Evolutionary conservation across 1,139 yeast genomes (phyloP), one percentile per base, ranked within the genome.

Genomic region (Entelexis paramagnoliae): DNA sequence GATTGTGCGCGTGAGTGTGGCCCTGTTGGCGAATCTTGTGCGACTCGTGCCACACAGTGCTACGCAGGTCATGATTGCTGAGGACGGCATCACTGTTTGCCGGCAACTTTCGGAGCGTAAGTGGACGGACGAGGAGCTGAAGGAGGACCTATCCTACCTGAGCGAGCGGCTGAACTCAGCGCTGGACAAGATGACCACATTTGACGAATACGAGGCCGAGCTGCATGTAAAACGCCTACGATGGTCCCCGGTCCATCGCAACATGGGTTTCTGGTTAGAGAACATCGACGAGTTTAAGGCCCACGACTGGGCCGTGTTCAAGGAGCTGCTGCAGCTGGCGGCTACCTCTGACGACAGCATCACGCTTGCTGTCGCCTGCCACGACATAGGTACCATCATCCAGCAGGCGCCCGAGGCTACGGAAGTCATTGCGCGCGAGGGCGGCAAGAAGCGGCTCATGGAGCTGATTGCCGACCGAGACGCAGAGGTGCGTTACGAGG

Each of bases 211-310:
- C 68, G 73, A 79, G 62, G 80, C 88, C 48, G 98, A 91, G 69
- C 74, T 91, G 55, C 83, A 80, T 56, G 80, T 91, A 54, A 80
- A 82, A 62, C 75, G 79, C 57, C 76, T 91, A 63, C 77, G 79
- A 57, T 91, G 96, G 94, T 79, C 95, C 1, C 98, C 98, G 51
- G 88, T 95, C 24, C 98, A 91, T 69, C 79, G 80, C 61, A 83
- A 87, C 46, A 80, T 78, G 51, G 87, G 85, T 51, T 91, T 91
- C 66, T 91, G 98, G 96, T 74, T 80, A 57, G 93, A 87, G 59
- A 87, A 93, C 65, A 74, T 83, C 30, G 73, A 71, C 46, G 76
- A 78, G 61, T 91, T 93, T 72, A 85, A 83, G 67, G 86, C 82
- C 48, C 77, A 80, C 53, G 79, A 83, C 62, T 89, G 82, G 79